Evolutionary conservation across 2,329 filamentous ascomycete species (phyloP).

Genomic region (Alternaria conjuncta): DNA sequence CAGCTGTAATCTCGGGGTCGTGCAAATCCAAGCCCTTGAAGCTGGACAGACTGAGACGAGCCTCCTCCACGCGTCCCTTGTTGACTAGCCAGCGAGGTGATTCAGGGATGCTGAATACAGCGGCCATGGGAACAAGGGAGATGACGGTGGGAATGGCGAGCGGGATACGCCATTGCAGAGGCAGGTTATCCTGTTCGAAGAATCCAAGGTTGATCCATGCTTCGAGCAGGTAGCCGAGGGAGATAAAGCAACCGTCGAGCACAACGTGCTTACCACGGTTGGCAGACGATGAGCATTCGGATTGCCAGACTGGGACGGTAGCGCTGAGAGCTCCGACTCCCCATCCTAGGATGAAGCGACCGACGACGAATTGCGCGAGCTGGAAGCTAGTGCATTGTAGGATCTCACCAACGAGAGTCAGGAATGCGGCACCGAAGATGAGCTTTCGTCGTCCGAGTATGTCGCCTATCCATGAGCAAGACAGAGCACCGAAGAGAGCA

Average conservation of each 20-base stretch:
- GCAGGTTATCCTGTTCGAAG: constrained; percentile 62
- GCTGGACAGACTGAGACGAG: constrained; percentile 53
- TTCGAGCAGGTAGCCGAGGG: constrained; percentile 53
- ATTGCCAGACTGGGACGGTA: constrained; percentile 57
- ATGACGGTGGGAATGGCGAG: constrained; percentile 69
- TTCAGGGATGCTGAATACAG: constrained; percentile 73
- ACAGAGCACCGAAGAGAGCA: constrained; percentile 55
- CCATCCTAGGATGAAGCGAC: constrained; percentile 53
- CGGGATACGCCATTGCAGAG: constrained; percentile 71
- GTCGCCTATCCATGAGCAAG: constrained; percentile 55
- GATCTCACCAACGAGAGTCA: constrained; percentile 53
- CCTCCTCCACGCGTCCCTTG: constrained; percentile 70
- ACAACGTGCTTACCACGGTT: constrained; percentile 52
- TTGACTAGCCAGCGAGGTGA: constrained; percentile 73
- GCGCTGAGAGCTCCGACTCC: constrained; percentile 54
- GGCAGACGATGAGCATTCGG: constrained; percentile 48
- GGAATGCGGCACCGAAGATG: constrained; percentile 51
- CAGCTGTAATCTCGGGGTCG: constrained; percentile 63
- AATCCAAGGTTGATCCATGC: constrained; percentile 62
- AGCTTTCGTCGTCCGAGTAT: constrained; percentile 54
- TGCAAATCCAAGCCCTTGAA: constrained; percentile 51
- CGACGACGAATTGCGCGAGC: constrained; percentile 56
- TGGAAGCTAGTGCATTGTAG: constrained; percentile 54
- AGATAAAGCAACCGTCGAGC: constrained; percentile 56
- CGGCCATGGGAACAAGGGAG: constrained; percentile 59